Evolutionary conservation across 306 rosid genomes (phyloP), one percentile per base, ranked within the genome.

Genomic region (Fragaria vesca): DNA sequence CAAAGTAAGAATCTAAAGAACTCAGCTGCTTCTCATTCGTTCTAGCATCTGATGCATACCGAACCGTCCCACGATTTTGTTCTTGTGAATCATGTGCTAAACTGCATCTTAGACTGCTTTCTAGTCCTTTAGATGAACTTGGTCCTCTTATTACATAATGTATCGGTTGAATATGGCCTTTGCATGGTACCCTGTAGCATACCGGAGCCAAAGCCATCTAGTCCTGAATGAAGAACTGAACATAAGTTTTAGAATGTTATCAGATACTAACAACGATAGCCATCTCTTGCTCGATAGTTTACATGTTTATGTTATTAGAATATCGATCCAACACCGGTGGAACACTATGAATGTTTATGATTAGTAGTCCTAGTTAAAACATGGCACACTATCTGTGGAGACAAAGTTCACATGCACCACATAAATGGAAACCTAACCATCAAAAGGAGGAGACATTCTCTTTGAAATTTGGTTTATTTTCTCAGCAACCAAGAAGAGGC

Each of bases 1-100:
- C 81, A 78, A 92, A 90, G 74, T 90, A 90, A 51, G 92, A 88
- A 77, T 85, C 89, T 71, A 94, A 76, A 9, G 90, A 86, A 48
- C 88, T 85, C 75, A 94, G 76, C 7, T 92, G 96, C 76, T 87
- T 83, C 86, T 86, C 76, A 50, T 67, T 68, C 40, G 78, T 46
- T 21, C 76, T 60, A 73, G 90, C 76, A 38, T 72, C 89, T 26
- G 80, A 62, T 38, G 90, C 85, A 80, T 70, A 83, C 71, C 74
- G 24, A 73, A 86, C 79, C 16, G 43, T 58, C n/a, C 69, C 78
- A 18, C 34, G 20, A 28, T 46, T 18, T 21, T 62, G 40, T 11
- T 46, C 57, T 45, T 67, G 82, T 32, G 83, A 82, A 69, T 69
- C 63, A 73, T 65, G 58, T 77, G 83, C 83, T 5, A 63, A 79